Percentiles rank a stretch among this genome's conserved stretches.
Evolutionary conservation across 2,329 filamentous ascomycete genomes (phyloP).

Genomic region (Berkeleyomyces rouxiae): DNA sequence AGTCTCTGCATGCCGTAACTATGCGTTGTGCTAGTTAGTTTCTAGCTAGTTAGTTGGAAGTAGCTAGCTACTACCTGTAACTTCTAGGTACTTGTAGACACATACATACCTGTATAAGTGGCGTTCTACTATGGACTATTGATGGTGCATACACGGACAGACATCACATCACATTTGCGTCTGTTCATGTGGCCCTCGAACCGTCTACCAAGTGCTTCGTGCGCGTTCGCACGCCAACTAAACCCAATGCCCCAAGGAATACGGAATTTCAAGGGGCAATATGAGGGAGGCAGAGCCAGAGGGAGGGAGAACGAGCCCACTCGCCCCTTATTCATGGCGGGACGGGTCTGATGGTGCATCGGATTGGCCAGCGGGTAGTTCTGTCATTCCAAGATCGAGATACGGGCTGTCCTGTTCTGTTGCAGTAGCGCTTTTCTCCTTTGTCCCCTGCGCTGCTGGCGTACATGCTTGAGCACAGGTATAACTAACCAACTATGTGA

Average conservation of each 20-base stretch:
- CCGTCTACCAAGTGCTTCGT: neutral
- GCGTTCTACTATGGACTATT: too few species aligned
- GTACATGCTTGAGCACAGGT: too few species aligned
- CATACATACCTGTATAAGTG: too few species aligned
- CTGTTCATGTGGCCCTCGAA: neutral
- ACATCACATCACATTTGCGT: neutral
- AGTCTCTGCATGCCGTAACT: too few species aligned
- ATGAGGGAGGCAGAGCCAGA: neutral
- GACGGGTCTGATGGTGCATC: neutral
- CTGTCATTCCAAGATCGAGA: neutral
- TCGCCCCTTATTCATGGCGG: neutral
- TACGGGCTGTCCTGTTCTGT: neutral
- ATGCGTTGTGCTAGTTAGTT: too few species aligned
- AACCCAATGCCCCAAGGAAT: neutral
- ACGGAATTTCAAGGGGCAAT: neutral
- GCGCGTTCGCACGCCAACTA: neutral
- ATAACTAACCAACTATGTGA: too few species aligned
- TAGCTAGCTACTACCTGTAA: too few species aligned
- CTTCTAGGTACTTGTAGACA: too few species aligned
- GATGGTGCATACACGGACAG: too few species aligned
- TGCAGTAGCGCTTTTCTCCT: neutral
- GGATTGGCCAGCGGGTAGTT: neutral
- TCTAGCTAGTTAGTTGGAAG: too few species aligned
- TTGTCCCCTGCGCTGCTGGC: neutral
- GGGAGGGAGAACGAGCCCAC: neutral